Evolutionary conservation across 2,329 filamentous ascomycete genomes (phyloP), one percentile per base, ranked within the genome.

Genomic region (Nigrospora osmanthi): DNA sequence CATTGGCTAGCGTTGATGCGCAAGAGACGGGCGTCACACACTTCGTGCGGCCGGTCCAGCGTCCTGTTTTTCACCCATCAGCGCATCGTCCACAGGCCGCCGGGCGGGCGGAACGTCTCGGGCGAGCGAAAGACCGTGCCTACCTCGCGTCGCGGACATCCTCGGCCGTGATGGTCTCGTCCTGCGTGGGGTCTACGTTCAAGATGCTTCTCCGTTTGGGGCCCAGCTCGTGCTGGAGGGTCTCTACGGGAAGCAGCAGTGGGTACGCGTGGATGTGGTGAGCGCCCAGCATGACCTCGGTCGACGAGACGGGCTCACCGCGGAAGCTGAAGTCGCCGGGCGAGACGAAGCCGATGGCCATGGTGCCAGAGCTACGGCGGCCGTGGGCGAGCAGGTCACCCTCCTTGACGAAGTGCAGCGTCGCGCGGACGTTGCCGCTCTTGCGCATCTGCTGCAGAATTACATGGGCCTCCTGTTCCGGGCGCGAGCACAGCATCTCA

Each of bases 361-460:
- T 16, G 13, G 33, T 10, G n/a, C 4, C 16, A 19, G 19, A 31
- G 32, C 13, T 30, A 23, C 14, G 19, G 17, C 36, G 35, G 30
- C 14, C 30, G 15, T 34, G 17, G 15, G 37, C 36, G 17, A 45
- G 32, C 35, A 43, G 15, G 34, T 47, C 41, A 14, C 40, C 37
- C 15, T 32, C 40, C 19, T 43, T 43, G 45, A 47, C n/a, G 30
- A 40, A 33, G 13, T 19, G 19, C 17, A 47, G 19, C 16, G 42
- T 38, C 15, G 36, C 23, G n/a, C 23, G 35, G 10, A 43, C 36
- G 15, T 47, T 31, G 31, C 34, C 35, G 19, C 35, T 30, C 11
- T 16, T 6, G 7, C 45, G 42, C 9, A 47, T 31, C n/a, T 36
- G 45, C 15, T 47, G 40, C 5, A 43, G 31, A 16, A 47, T 47